phyloP scores from a whole-genome alignment of 2,329 filamentous ascomycete species.

The Rutstroemia sp. region DNA sequence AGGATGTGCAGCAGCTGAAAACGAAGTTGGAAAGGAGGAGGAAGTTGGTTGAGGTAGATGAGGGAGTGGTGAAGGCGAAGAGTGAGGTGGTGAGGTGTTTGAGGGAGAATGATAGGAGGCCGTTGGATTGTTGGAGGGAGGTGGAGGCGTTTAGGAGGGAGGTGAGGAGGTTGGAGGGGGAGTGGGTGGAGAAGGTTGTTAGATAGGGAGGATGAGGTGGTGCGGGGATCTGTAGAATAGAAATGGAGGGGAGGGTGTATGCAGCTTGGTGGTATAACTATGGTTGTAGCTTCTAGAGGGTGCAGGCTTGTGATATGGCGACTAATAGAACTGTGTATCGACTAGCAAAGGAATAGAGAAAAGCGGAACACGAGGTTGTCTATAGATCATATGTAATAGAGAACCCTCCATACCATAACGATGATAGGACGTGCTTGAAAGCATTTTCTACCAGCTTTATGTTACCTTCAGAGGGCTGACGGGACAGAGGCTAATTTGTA shows the following conservation, averaged over 20 bases:
- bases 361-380: too few species aligned
- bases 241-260: too few species aligned
- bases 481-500: too few species aligned
- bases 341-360: too few species aligned
- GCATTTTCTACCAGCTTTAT: too few species aligned
- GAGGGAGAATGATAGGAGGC: slow-evolving; percentile 74
- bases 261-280: too few species aligned
- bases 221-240: not conserved
- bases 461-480: too few species aligned
- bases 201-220: slow-evolving; percentile 6
- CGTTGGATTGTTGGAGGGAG: slow-evolving; percentile 91
- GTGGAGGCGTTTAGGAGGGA: slow-evolving; percentile 85
- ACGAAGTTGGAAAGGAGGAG: slow-evolving; percentile 54
- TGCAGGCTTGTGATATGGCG: too few species aligned
- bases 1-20: slow-evolving; percentile 52
- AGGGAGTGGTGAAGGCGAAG: slow-evolving; percentile 66
- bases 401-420: not conserved
- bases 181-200: slow-evolving; percentile 80
- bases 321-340: too few species aligned
- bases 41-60: slow-evolving; percentile 62
- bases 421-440: too few species aligned
- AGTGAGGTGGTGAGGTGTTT: slow-evolving; percentile 72
- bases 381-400: slow-evolving; percentile 14
- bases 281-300: too few species aligned
- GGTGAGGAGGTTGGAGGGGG: slow-evolving; percentile 77